Percentiles rank a stretch among this genome's conserved stretches.
These are phyloP conservation scores for Paramecium tetraurelia DNA, from an alignment of 73 alveolate genomes.

Conservation along the genomic window DNA sequence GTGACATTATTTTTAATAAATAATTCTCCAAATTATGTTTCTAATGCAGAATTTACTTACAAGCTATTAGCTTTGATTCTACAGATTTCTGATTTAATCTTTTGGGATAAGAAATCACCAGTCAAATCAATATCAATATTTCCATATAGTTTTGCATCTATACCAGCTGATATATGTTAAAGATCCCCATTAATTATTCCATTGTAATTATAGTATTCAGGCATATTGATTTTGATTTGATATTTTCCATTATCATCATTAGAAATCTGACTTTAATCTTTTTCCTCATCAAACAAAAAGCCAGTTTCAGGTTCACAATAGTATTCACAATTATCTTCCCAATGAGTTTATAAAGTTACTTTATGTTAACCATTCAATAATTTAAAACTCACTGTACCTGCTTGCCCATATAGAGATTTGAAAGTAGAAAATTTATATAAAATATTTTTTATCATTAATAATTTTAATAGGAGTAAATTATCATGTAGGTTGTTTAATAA, in stretches of 20 bases:
- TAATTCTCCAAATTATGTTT: background rate
- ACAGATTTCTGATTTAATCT: constrained; percentile 14
- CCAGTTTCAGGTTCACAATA: background rate
- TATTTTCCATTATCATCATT: background rate
- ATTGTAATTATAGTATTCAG: constrained; percentile 18
- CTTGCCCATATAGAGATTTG: constrained; percentile 5
- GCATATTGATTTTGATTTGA: background rate
- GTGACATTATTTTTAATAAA: background rate
- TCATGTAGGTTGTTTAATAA: too few relatives aligned
- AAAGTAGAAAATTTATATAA: background rate
- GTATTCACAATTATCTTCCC: constrained; percentile 25
- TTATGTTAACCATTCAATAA: background rate
- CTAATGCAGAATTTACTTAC: background rate
- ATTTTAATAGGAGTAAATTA: background rate
- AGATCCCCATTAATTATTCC: constrained; percentile 11
- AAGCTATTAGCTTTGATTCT: background rate
- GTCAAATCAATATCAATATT: background rate
- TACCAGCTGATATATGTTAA: background rate
- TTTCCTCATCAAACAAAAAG: background rate
- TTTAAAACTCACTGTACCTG: background rate
- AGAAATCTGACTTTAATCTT: background rate
- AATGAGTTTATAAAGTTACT: background rate
- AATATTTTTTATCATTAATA: background rate
- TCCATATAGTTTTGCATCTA: constrained; percentile 31
- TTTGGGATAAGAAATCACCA: background rate